Conservation (phyloP, 805 yeast species). For the Lipomyces spencermartinsiae region DNA sequence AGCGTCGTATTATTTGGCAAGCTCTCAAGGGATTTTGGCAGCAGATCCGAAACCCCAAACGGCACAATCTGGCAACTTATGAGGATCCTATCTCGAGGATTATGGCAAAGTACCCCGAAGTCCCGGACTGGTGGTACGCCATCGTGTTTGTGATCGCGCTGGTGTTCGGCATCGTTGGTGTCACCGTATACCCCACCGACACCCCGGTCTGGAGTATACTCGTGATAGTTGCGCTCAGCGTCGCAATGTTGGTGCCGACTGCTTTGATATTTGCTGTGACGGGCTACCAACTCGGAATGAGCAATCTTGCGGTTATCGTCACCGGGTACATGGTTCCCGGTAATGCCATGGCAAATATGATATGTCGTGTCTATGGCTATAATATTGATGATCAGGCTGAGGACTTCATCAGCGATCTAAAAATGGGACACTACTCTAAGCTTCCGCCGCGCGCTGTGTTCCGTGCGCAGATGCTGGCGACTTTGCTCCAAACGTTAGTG, state of each 20-base stretch:
- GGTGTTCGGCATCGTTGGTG: conserved; percentile 42
- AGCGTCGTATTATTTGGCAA: conserved; percentile 40
- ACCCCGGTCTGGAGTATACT: conserved; percentile 71
- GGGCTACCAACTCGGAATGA: conserved; percentile 63
- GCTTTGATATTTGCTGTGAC: conserved; percentile 68
- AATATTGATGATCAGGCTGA: conserved; percentile 60
- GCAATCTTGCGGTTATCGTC: conserved; percentile 66
- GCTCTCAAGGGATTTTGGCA: conserved; percentile 6
- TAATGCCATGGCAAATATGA: conserved; percentile 64
- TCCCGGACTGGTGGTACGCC: conserved; percentile 51
- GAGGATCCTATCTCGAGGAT: conserved; percentile 53
- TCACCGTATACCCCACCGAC: conserved; percentile 52
- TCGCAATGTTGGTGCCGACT: conserved; percentile 60
- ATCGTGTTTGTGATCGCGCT: conserved; percentile 52
- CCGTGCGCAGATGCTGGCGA: conserved; percentile 59
- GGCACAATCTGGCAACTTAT: conserved; percentile 2
- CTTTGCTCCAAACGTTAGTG: conserved; percentile 57
- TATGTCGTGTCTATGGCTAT: conserved; percentile 64
- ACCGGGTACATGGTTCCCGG: conserved; percentile 71
- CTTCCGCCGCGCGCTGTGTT: conserved; percentile 59
- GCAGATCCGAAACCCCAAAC: conserved; percentile 43
- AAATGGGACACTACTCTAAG: conserved; percentile 61
- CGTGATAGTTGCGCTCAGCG: conserved; percentile 52
- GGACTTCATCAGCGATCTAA: conserved; percentile 60
- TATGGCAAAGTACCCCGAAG: conserved; percentile 64